These are phyloP conservation scores for Russula lepida DNA, from an alignment of 768 basidiomycete genomes.

Conservation along the genomic window DNA sequence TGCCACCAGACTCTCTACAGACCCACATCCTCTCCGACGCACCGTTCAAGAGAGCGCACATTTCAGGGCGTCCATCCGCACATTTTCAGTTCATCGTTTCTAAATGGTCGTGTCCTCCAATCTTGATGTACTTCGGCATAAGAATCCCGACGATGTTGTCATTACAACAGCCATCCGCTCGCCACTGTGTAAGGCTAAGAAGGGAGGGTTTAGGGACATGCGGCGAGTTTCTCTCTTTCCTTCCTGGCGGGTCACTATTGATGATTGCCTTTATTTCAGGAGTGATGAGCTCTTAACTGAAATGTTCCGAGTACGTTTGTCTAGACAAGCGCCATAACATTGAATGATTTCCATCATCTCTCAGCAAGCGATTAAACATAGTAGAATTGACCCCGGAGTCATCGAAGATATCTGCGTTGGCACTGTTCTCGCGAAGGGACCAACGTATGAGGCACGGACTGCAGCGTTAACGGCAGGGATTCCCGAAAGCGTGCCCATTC, in stretches of 20 bases:
- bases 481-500: slow-evolving; percentile 67
- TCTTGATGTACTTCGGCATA: slow-evolving; percentile 44
- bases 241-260: neutral
- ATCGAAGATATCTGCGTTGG: slow-evolving; percentile 78
- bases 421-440: slow-evolving; percentile 57
- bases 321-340: slow-evolving; percentile 15
- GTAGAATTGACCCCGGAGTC: slow-evolving; percentile 51
- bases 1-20: neutral
- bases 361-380: slow-evolving; percentile 52
- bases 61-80: neutral
- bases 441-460: slow-evolving; percentile 61
- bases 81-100: slow-evolving; percentile 35
- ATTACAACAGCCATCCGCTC: slow-evolving; percentile 75
- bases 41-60: neutral
- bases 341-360: slow-evolving; percentile 2
- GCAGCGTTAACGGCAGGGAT: slow-evolving; percentile 76
- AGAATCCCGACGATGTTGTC: slow-evolving; percentile 70
- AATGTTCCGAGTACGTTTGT: slow-evolving; percentile 56
- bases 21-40: neutral
- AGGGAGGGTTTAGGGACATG: slow-evolving; percentile 67
- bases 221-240: slow-evolving; percentile 34
- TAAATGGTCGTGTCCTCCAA: slow-evolving; percentile 29
- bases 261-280: slow-evolving; percentile 28
- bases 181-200: slow-evolving; percentile 67
- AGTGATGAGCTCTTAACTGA: slow-evolving; percentile 75